Evolutionary conservation across 768 basidiomycete species (phyloP).

Genomic region (Rhodotorula kratochvilovae): DNA sequence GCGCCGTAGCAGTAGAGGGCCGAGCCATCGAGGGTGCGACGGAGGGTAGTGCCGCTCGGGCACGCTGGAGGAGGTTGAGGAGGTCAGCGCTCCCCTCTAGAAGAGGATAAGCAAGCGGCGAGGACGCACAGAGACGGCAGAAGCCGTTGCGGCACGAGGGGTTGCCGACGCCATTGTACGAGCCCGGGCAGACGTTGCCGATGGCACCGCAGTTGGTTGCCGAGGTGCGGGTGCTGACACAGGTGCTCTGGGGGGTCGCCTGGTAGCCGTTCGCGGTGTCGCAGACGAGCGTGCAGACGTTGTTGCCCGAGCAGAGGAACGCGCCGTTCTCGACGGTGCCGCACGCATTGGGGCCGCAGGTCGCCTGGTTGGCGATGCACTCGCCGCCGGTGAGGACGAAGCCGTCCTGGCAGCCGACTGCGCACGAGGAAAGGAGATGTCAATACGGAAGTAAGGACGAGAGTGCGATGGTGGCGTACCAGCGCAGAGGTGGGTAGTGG

Average conservation of each 20-base stretch:
- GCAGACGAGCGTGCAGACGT: slow-evolving; percentile 19
- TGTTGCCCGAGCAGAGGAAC: slow-evolving; percentile 14
- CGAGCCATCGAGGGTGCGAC: slow-evolving; percentile 2
- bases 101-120: no score
- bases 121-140: slow-evolving; percentile 10
- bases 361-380: slow-evolving; percentile 6
- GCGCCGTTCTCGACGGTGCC: slow-evolving; percentile 11
- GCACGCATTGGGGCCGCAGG: slow-evolving; percentile 29
- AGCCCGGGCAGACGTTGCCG: slow-evolving; percentile 29
- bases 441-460: no score
- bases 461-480: neutral
- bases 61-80: neutral
- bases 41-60: neutral
- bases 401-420: slow-evolving; percentile 8
- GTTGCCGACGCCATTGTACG: slow-evolving; percentile 30
- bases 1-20: neutral
- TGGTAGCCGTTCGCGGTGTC: neutral
- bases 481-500: slow-evolving; percentile 13
- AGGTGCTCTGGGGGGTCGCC: neutral
- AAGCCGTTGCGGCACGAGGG: neutral
- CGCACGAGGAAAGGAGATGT: neutral
- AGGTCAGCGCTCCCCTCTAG: neutral
- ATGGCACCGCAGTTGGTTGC: slow-evolving; percentile 29
- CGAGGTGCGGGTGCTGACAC: slow-evolving; percentile 6
- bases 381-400: slow-evolving; percentile 17